A percentile compares a stretch with the other conserved stretches of the same genome.
Evolutionary conservation across 192 early-diverging fungal genomes (phyloP).

Genomic region (Coemansia sp.): DNA sequence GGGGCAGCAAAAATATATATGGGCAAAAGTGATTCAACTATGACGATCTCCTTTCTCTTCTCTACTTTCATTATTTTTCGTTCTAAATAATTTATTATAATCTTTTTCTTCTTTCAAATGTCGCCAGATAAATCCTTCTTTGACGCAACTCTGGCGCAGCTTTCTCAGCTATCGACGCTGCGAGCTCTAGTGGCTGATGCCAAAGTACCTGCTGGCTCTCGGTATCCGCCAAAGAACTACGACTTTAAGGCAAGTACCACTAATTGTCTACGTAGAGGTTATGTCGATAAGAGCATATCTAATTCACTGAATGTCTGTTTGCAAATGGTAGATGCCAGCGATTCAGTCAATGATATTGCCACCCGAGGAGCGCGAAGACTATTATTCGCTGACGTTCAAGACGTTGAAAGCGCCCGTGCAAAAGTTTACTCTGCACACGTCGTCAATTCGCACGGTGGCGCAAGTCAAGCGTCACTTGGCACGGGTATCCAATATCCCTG

Average conservation of each 20-base stretch:
- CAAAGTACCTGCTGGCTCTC: slow-evolving; percentile 22
- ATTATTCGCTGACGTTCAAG: slow-evolving; percentile 45
- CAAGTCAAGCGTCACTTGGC: slow-evolving; percentile 49
- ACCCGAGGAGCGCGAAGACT: slow-evolving; percentile 38
- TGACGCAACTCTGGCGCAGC: slow-evolving; percentile 39
- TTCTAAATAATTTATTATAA: background rate
- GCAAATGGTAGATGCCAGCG: slow-evolving; percentile 32
- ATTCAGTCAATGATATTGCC: slow-evolving; percentile 15
- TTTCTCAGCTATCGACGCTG: slow-evolving; percentile 30
- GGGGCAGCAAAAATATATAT: too few species aligned
- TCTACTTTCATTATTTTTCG: background rate
- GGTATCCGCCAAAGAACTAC: slow-evolving; percentile 34
- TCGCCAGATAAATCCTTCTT: slow-evolving; percentile 24
- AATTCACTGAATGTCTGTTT: background rate
- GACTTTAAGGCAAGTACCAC: slow-evolving; percentile 38
- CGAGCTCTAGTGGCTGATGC: slow-evolving; percentile 24
- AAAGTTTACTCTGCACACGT: slow-evolving; percentile 49
- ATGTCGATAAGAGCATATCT: background rate
- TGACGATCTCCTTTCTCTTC: background rate
- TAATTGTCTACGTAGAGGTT: background rate
- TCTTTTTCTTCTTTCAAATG: slow-evolving; percentile 16
- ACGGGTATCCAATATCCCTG: slow-evolving; percentile 35
- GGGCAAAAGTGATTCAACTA: too few species aligned
- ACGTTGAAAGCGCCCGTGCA: slow-evolving; percentile 48
- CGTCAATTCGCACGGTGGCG: slow-evolving; percentile 41